Evolutionary conservation across 495 filamentous ascomycete species (phyloP).

Genomic region (Daldinia childiae): DNA sequence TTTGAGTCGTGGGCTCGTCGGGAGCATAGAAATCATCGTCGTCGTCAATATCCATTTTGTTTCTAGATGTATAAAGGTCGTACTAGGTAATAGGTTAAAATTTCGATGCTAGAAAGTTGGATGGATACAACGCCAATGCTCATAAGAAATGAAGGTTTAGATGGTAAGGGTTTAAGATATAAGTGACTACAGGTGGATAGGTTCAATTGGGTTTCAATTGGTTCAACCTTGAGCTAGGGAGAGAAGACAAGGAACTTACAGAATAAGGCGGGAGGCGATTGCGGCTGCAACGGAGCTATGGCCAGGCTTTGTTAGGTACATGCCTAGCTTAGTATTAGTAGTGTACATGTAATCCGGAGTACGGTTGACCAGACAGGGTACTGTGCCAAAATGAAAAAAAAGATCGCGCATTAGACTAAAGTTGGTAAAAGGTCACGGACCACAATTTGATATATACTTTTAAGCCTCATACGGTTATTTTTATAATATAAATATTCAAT

Average conservation of each 20-base stretch:
- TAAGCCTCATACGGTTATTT: too few relatives aligned
- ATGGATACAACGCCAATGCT: too few relatives aligned
- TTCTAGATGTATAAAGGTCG: neutral
- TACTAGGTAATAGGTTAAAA: neutral
- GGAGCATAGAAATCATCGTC: conserved; percentile 75
- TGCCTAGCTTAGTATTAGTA: neutral
- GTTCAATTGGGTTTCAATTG: neutral
- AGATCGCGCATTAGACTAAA: too few relatives aligned
- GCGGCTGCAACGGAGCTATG: conserved; percentile 4
- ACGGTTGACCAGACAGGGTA: too few relatives aligned
- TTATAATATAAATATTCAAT: too few relatives aligned
- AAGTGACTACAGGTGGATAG: neutral
- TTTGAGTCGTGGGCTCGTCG: conserved; percentile 53
- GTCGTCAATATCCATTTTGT: conserved; percentile 72
- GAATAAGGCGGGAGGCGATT: neutral
- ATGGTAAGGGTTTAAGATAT: neutral
- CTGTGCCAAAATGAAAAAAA: too few relatives aligned
- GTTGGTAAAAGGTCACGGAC: too few relatives aligned
- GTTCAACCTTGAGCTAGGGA: neutral
- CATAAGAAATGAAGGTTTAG: neutral
- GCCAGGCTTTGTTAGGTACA: neutral
- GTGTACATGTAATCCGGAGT: neutral
- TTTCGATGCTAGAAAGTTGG: neutral
- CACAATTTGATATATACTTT: too few relatives aligned
- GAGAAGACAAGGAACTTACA: neutral